phyloP scores from a whole-genome alignment of 2,329 filamentous ascomycete genomes.

The Alternaria atra region DNA sequence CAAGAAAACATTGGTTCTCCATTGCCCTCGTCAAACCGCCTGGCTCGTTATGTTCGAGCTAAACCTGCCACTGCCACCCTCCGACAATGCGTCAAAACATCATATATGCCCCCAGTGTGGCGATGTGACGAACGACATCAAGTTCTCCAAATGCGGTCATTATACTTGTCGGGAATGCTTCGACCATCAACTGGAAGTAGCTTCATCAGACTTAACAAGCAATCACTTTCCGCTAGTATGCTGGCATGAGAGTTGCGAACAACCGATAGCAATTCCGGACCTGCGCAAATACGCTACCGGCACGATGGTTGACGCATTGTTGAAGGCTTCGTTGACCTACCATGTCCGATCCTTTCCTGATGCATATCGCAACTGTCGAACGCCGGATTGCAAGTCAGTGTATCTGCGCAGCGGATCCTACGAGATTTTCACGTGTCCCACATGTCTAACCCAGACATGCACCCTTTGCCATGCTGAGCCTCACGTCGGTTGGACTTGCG shows the following conservation, averaged over 20 bases:
- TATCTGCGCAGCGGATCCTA: conserved; percentile 14
- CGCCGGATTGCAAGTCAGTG: conserved; percentile 28
- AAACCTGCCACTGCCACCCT: background rate
- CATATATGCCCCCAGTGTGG: conserved; percentile 3
- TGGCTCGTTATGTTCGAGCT: conserved; percentile 6
- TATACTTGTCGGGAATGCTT: conserved; percentile 27
- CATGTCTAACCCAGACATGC: conserved; percentile 28
- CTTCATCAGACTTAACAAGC: conserved; percentile 10
- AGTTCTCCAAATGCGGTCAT: conserved; percentile 21
- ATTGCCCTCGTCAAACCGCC: conserved; percentile 3
- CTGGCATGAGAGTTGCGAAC: conserved; percentile 13
- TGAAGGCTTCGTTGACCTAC: conserved; percentile 23
- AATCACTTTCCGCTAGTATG: conserved; percentile 16
- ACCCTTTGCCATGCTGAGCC: conserved; percentile 25
- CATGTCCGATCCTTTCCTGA: conserved; percentile 21
- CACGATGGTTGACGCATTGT: conserved; percentile 9
- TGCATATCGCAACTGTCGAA: conserved; percentile 27
- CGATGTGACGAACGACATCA: conserved; percentile 7
- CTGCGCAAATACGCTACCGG: conserved; percentile 9
- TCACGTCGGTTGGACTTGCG: conserved; percentile 32
- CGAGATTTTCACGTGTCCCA: conserved; percentile 27
- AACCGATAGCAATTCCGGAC: conserved; percentile 12
- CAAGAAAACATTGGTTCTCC: conserved; percentile 7
- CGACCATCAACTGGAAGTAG: conserved; percentile 19
- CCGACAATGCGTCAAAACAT: background rate